Conservation (phyloP, 176 grass and related monocot species). For the Zea luxurians region DNA sequence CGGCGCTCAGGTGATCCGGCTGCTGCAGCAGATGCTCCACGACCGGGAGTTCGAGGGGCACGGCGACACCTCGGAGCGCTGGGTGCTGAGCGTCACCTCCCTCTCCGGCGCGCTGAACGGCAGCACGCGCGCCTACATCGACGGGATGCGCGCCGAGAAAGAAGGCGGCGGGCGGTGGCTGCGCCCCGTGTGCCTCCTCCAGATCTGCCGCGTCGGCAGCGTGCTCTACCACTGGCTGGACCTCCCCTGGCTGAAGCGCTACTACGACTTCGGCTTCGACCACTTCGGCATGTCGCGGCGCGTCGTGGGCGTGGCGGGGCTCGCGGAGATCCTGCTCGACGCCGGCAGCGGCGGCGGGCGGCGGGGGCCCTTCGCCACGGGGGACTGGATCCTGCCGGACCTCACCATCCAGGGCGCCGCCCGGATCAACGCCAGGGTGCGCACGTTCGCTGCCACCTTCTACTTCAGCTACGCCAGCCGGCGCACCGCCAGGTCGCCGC, state of each 20-base stretch:
- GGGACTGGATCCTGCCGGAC: constrained; percentile 80
- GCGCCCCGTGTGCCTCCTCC: constrained; percentile 49
- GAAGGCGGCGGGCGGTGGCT: constrained; percentile 42
- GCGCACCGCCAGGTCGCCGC: constrained; percentile 29
- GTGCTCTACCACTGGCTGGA: constrained; percentile 76
- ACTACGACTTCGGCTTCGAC: constrained; percentile 85
- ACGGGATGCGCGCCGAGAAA: constrained; percentile 41
- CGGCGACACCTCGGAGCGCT: constrained; percentile 51
- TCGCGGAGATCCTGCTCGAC: background rate
- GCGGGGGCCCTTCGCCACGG: constrained; percentile 57
- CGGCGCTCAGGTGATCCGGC: constrained; percentile 66
- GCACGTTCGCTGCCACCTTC: constrained; percentile 61
- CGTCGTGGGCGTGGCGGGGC: constrained; percentile 27
- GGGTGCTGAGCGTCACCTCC: constrained; percentile 80
- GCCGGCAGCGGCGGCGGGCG: constrained; percentile 1
- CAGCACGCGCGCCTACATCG: constrained; percentile 66
- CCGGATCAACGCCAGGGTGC: constrained; percentile 45
- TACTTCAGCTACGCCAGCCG: constrained; percentile 85
- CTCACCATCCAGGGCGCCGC: constrained; percentile 64
- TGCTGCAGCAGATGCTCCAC: constrained; percentile 94
- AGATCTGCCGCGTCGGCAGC: constrained; percentile 53
- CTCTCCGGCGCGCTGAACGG: constrained; percentile 83
- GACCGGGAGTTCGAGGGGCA: constrained; percentile 63
- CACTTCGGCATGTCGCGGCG: constrained; percentile 64
- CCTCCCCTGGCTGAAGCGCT: constrained; percentile 55